Percentiles rank a stretch among this genome's conserved stretches.
Conservation (phyloP, 2,329 filamentous ascomycete genomes). For the Neofusicoccum ribis region DNA sequence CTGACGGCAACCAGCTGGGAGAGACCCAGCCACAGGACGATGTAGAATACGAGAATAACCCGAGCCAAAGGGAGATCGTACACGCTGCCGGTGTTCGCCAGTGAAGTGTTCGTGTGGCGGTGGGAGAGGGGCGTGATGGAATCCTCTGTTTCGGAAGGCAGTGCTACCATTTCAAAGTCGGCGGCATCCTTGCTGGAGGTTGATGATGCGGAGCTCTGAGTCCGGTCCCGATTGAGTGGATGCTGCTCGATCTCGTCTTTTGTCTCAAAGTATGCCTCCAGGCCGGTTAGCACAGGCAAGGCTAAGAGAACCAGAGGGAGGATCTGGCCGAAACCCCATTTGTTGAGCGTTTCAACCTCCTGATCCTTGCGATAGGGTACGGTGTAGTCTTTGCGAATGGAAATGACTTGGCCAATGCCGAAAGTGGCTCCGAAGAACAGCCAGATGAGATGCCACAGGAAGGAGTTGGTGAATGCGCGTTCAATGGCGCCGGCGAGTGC, state of each 20-base stretch:
- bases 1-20: conserved; percentile 11
- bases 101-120: not conserved
- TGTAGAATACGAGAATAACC: not conserved
- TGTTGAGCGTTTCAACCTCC: conserved; percentile 20
- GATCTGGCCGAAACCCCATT: conserved; percentile 31
- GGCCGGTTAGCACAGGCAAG: conserved; percentile 27
- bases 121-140: not conserved
- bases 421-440: not conserved
- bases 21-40: not conserved
- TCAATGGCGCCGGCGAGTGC: not conserved
- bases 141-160: not conserved
- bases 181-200: not conserved
- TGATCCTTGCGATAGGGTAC: conserved; percentile 20
- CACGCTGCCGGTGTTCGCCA: not conserved
- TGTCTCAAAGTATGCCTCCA: conserved; percentile 27
- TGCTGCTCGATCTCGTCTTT: not conserved
- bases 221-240: not conserved
- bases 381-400: not conserved
- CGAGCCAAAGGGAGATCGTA: not conserved
- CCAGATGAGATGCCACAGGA: conserved; percentile 6
- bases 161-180: not conserved
- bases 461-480: not conserved
- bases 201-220: not conserved
- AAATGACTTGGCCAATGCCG: conserved; percentile 10
- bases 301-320: conserved; percentile 29